Conservation (phyloP, 2,329 filamentous ascomycete species). For the Drechslerella coelobrocha region DNA sequence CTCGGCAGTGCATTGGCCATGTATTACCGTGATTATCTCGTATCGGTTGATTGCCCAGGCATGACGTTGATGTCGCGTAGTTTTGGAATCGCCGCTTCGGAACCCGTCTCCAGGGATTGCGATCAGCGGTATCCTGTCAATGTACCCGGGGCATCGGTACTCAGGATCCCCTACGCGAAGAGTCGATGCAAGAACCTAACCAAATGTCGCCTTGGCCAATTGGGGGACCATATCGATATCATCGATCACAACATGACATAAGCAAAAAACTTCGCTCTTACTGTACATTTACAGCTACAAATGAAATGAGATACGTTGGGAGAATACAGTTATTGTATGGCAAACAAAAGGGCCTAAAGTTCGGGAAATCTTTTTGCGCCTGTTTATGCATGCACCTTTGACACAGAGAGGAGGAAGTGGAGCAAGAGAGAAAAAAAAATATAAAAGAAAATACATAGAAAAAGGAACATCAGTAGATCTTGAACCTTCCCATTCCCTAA, state of each 20-base stretch:
- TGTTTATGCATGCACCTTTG: constrained; percentile 51
- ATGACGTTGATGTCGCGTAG: not conserved
- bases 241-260: constrained; percentile 15
- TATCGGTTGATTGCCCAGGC: too few relatives aligned
- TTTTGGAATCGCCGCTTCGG: constrained; percentile 32
- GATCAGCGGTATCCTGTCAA: not conserved
- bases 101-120: constrained; percentile 15
- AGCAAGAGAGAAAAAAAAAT: constrained; percentile 20
- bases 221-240: not conserved
- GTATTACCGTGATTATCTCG: too few relatives aligned
- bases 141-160: not conserved
- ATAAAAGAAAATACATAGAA: constrained; percentile 14
- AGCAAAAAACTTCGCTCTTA: constrained; percentile 46
- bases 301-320: constrained; percentile 11
- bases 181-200: not conserved
- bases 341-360: constrained; percentile 34
- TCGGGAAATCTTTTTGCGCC: constrained; percentile 49
- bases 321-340: not conserved
- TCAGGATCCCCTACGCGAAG: not conserved
- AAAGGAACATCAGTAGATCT: not conserved
- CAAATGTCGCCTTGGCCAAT: not conserved
- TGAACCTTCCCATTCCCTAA: constrained; percentile 8
- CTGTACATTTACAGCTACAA: constrained; percentile 31
- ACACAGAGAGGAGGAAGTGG: not conserved
- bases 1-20: too few relatives aligned